Percentiles rank a stretch among this genome's conserved stretches.
phyloP scores from a whole-genome alignment of 106 monocot genomes.

The Platanthera zijinensis region DNA sequence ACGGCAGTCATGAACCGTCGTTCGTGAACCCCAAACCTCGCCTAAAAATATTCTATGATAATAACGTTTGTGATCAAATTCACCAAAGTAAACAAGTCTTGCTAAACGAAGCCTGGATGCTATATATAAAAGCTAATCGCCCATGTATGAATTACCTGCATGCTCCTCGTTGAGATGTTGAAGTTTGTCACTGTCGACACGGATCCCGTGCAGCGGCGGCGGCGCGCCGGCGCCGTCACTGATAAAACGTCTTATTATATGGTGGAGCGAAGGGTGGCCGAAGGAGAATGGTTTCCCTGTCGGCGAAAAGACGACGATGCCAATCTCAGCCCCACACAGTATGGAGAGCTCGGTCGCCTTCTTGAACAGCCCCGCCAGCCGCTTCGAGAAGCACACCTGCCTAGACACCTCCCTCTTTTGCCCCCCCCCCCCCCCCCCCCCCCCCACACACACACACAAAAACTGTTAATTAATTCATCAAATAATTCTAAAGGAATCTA shows the following conservation, averaged over 20 bases:
- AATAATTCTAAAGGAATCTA: no score
- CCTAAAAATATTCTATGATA: no score
- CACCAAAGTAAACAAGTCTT: no score
- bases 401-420: conserved; percentile 15
- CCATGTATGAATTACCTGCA: not conserved
- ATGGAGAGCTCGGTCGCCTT: conserved; percentile 10
- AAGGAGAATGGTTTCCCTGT: conserved; percentile 13
- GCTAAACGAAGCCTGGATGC: no score
- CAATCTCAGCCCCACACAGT: conserved; percentile 9
- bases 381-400: conserved; percentile 15
- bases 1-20: no score
- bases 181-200: not conserved
- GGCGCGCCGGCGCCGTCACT: not conserved
- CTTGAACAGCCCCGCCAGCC: conserved; percentile 11
- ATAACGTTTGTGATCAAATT: no score
- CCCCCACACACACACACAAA: no score
- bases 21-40: no score
- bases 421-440: no score
- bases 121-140: no score
- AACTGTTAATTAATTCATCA: no score
- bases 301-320: conserved; percentile 9
- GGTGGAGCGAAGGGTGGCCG: conserved; percentile 4
- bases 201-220: not conserved
- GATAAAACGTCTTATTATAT: not conserved
- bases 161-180: conserved; percentile 3